A percentile compares a stretch with the other conserved stretches of the same genome.
phyloP scores from a whole-genome alignment of 2,329 filamentous ascomycete genomes.

The Penicillium sp. region DNA sequence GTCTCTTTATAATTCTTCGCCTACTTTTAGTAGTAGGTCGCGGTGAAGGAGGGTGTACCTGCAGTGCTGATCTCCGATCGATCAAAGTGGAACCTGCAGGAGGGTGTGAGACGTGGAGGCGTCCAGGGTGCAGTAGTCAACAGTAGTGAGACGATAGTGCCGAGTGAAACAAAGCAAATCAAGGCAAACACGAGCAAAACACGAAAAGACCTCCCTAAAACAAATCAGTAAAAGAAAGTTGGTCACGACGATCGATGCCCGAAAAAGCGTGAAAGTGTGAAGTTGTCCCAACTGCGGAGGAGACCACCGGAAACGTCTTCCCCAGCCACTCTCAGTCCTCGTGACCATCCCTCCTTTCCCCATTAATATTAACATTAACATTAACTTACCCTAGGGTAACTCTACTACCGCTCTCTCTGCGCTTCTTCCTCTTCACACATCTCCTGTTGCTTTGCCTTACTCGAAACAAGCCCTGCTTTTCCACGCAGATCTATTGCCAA shows the following conservation, averaged over 20 bases:
- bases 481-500: constrained; percentile 4
- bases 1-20: no score
- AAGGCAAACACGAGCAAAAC: background rate
- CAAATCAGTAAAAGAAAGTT: background rate
- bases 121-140: constrained; percentile 1
- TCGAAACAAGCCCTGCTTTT: background rate
- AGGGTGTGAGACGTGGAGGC: background rate
- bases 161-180: background rate
- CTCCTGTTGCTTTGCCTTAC: no score
- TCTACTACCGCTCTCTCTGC: no score
- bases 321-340: constrained; percentile 7
- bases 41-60: no score
- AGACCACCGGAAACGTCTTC: constrained; percentile 16
- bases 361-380: no score
- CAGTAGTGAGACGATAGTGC: constrained; percentile 4
- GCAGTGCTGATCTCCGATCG: constrained; percentile 5
- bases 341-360: background rate
- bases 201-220: background rate
- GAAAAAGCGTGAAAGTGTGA: no score
- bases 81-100: background rate
- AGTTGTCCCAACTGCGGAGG: no score
- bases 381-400: no score
- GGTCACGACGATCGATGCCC: background rate
- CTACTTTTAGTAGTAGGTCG: no score
- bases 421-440: no score